These are phyloP conservation scores for Pythium dissimile DNA, from an alignment of 352 stramenopile genomes.

Conservation along the genomic window DNA sequence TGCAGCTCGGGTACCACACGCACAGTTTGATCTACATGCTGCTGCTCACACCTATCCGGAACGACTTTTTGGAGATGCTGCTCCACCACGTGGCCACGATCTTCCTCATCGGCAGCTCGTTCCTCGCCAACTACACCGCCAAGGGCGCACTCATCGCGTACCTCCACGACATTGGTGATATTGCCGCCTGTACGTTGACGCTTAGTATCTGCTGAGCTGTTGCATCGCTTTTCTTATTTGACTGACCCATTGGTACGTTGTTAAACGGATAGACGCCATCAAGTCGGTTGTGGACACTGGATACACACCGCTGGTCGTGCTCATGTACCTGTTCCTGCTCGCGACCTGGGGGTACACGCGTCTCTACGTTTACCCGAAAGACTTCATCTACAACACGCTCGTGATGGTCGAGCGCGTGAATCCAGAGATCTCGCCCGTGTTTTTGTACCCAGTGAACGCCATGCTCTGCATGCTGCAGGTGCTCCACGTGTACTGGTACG, in stretches of 20 bases:
- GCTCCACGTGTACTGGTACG: conserved; percentile 42
- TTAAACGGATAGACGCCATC: conserved; percentile 72
- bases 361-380: conserved; percentile 33
- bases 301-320: conserved; percentile 29
- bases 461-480: conserved; percentile 40
- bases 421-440: conserved; percentile 25
- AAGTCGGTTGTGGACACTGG: conserved; percentile 62
- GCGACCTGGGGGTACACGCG: conserved; percentile 37
- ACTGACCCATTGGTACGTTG: not conserved
- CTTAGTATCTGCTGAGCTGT: no score
- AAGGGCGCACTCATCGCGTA: conserved; percentile 45
- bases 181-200: conserved; percentile 40
- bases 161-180: conserved; percentile 53
- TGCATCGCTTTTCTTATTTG: not conserved
- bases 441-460: conserved; percentile 30
- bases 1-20: conserved; percentile 55
- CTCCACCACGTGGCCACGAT: conserved; percentile 58
- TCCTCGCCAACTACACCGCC: conserved; percentile 47
- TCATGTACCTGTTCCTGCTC: conserved; percentile 35
- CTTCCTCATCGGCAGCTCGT: conserved; percentile 54
- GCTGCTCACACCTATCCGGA: conserved; percentile 49
- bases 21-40: conserved; percentile 57
- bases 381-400: conserved; percentile 36
- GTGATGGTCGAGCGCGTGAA: conserved; percentile 27
- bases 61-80: conserved; percentile 62